These are phyloP conservation scores for Salvia rosmarinus DNA, from an alignment of 257 asterid species.

Conservation along the genomic window DNA sequence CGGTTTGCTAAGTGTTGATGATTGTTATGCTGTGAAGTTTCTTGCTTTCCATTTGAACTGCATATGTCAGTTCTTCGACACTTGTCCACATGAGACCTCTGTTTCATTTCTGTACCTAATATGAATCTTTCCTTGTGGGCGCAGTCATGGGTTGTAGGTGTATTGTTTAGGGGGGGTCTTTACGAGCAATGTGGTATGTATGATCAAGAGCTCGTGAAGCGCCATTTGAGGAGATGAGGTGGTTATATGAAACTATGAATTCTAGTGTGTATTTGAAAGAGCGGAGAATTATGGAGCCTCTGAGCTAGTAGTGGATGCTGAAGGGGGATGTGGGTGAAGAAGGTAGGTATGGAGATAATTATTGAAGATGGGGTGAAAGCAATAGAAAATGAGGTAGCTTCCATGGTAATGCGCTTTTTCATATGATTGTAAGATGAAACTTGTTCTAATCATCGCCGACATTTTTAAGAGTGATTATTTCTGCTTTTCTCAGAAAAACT, in stretches of 20 bases:
- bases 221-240: background rate
- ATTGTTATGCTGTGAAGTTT: background rate
- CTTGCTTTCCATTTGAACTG: slow-evolving; percentile 12
- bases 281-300: background rate
- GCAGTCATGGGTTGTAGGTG: background rate
- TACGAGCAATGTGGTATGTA: background rate
- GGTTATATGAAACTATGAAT: slow-evolving; percentile 1
- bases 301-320: background rate
- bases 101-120: slow-evolving; percentile 7
- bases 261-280: background rate
- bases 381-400: background rate
- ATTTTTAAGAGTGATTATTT: background rate
- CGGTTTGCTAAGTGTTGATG: background rate
- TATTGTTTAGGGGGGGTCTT: background rate
- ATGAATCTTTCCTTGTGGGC: background rate
- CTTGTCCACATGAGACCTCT: background rate
- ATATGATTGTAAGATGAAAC: background rate
- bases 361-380: background rate
- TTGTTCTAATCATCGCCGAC: background rate
- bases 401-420: background rate
- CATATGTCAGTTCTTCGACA: background rate
- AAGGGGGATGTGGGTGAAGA: background rate
- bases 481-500: background rate
- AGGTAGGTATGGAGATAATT: background rate
- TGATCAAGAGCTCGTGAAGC: background rate